phyloP scores from a whole-genome alignment of 2,329 filamentous ascomycete genomes.

The Apiospora saccharicola region DNA sequence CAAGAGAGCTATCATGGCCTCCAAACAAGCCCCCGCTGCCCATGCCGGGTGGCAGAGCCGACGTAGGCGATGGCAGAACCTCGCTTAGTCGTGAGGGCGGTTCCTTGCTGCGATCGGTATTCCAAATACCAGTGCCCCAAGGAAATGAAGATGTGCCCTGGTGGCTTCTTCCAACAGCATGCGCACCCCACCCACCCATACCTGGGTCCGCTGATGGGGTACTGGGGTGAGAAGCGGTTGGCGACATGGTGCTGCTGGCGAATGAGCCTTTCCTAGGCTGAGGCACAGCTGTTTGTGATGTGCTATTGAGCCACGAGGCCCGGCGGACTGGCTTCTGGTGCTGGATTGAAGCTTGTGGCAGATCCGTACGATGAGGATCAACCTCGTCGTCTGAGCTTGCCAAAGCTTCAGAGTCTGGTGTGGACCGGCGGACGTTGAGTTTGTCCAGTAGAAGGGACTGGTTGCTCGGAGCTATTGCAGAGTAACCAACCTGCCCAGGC shows the following conservation, averaged over 20 bases:
- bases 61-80: constrained; percentile 78
- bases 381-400: constrained; percentile 94
- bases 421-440: constrained; percentile 79
- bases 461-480: constrained; percentile 60
- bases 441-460: constrained; percentile 77
- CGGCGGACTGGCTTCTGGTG: constrained; percentile 72
- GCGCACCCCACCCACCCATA: constrained; percentile 61
- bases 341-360: constrained; percentile 54
- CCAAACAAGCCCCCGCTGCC: constrained; percentile 55
- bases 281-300: constrained; percentile 64
- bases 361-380: constrained; percentile 68
- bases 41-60: constrained; percentile 56
- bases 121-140: constrained; percentile 87
- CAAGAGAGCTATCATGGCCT: constrained; percentile 52
- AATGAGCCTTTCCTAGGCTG: constrained; percentile 80
- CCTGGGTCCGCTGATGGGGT: constrained; percentile 75
- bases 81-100: constrained; percentile 77
- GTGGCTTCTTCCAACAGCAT: constrained; percentile 57
- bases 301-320: constrained; percentile 88
- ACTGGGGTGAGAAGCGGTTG: constrained; percentile 80
- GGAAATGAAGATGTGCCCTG: constrained; percentile 62
- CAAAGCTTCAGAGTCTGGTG: constrained; percentile 91
- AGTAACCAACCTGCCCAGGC: constrained; percentile 55
- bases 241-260: constrained; percentile 77
- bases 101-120: constrained; percentile 74